Evolutionary conservation across 768 basidiomycete species (phyloP), one percentile per base, ranked within the genome.

Genomic region (Termitomyces sp.): DNA sequence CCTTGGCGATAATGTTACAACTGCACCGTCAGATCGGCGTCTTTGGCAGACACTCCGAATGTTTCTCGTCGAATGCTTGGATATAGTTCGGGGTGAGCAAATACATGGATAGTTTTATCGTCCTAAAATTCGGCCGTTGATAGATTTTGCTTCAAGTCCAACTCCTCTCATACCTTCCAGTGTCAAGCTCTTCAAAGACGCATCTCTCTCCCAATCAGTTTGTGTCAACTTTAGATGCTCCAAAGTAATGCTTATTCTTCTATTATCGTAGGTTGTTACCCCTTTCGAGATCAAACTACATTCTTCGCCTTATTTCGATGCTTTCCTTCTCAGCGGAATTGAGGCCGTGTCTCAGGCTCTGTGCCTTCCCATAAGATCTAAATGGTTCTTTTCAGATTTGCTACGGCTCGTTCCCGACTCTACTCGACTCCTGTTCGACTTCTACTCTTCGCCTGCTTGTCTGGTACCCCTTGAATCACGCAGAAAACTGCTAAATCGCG

Each of bases 371-470:
- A 67, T 80, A 13, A 72, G 74, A 44, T 77, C 74, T 13, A 75
- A 78, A 34, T 80, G 78, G 71, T 81, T 83, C 51, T 71, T 85
- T 9, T 64, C 68, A 16, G 82, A 87, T 62, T 62, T 83, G 44
- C 62, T 74, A 47, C 79, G 77, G 34, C 72, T 69, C 33, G 67
- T 76, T 12, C 69, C 75, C 15, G 76, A 77, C 36, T 66, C 77
- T 16, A 64, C 75, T 29, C 67, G 73, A 33, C 67, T 70, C 33
- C 69, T 76, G 24, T 77, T 83, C 59, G 70, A 81, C 50, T 76
- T 69, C 57, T 77, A 77, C 57, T 62, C 77, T 31, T 77, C 78
- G 8, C 60, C 73, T 15, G 69, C 68, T 34, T 79, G 75, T 60
- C 60, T 65, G 9, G 69, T 72, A 2, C 62, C 75, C 1, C 59